Evolutionary conservation across 1,284 basidiomycete genomes (phyloP), one percentile per base, ranked within the genome.

Genomic region (Boletellus deceptivus): DNA sequence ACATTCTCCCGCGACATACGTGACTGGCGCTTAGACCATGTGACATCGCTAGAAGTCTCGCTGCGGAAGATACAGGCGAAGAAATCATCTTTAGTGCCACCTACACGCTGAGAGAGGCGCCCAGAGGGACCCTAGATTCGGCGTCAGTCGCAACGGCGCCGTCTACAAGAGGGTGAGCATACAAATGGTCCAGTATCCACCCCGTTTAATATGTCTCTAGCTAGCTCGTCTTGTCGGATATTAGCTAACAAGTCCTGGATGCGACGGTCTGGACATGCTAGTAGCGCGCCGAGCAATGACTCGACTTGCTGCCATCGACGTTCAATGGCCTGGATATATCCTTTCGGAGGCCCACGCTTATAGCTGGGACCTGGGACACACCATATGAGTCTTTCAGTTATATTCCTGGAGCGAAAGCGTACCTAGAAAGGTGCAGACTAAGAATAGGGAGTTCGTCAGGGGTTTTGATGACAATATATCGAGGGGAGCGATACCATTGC

Each of bases 241-340:
- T 91, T 86, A 31, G 76, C 71, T 34, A 93, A 74, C 45, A 93
- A 69, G 35, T 74, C 74, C 62, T 85, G 82, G 0, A 91, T 86
- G 51, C 86, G 74, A 11, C 82, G 75, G 67, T 91, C 87, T 34
- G 79, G 77, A 48, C 86, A 88, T 57, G 85, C 80, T 49, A 93
- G 75, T 45, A 93, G 76, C 22, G 85, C 82, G 24, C 89, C 91
- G 4, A 93, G 75, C 11, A 93, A 70, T 11, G 90, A 88, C 68
- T 93, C 91, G 61, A 93, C 89, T 64, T 92, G 88, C 61, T 93
- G 91, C 80, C 91, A 88, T 59, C 91, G 72, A 53, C 90, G 88
- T 70, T 93, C 91, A 54, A 93, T 91, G 34, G 91, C 91, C 65
- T 91, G 88, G 49, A 93, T 92, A 65, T 93, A 93, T 20, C 91